These are phyloP conservation scores for Colletotrichum filicis DNA, from an alignment of 2,329 filamentous ascomycete species.

Conservation along the genomic window DNA sequence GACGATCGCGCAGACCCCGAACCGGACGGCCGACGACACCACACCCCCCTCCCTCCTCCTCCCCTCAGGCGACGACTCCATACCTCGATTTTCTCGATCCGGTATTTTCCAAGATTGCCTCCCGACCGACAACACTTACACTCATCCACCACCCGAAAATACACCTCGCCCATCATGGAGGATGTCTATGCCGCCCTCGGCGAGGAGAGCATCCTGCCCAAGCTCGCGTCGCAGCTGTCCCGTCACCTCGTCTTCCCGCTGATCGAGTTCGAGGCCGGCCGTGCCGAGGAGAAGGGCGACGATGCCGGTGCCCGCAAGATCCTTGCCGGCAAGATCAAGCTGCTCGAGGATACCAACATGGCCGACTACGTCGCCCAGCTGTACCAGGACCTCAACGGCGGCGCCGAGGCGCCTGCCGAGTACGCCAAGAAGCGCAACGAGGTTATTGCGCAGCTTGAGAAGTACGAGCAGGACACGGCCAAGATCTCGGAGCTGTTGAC, in stretches of 20 bases:
- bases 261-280: constrained; percentile 88
- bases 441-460: constrained; percentile 83
- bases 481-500: constrained; percentile 90
- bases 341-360: constrained; percentile 98
- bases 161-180: constrained; percentile 34
- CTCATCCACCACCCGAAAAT: constrained; percentile 2
- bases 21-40: constrained; percentile 11
- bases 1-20: constrained; percentile 29
- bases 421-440: constrained; percentile 91
- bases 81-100: constrained; percentile 38
- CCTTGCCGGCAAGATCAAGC: constrained; percentile 88
- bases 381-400: constrained; percentile 88
- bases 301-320: constrained; percentile 73
- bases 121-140: neutral
- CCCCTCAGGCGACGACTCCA: constrained; percentile 9
- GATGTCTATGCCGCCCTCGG: constrained; percentile 36
- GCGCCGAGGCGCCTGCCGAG: constrained; percentile 82
- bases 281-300: constrained; percentile 80
- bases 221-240: constrained; percentile 92
- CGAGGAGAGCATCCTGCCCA: constrained; percentile 75
- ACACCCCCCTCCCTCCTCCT: neutral
- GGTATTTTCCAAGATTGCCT: constrained; percentile 30
- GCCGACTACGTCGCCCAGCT: constrained; percentile 95
- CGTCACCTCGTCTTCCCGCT: constrained; percentile 96
- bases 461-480: constrained; percentile 86